These are phyloP conservation scores for Cladophialophora chaetospira DNA, from an alignment of 2,329 filamentous ascomycete species.

Conservation along the genomic window DNA sequence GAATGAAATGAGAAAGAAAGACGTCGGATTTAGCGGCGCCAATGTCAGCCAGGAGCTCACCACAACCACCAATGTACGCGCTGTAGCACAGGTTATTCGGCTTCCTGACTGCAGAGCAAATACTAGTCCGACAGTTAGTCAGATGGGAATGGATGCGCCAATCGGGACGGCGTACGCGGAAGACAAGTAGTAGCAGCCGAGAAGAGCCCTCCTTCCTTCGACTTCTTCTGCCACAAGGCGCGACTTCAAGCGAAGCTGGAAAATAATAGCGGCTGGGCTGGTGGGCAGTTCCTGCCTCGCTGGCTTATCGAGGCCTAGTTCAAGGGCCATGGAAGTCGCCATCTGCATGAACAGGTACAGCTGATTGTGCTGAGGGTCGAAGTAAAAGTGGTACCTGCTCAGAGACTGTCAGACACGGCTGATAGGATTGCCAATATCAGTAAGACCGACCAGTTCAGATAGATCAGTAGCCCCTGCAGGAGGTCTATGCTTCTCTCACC, in stretches of 20 bases:
- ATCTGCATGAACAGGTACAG: background rate
- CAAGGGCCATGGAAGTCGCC: background rate
- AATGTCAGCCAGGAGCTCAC: background rate
- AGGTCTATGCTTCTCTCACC: constrained; percentile 4
- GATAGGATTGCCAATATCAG: background rate
- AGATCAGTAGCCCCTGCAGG: constrained; percentile 2
- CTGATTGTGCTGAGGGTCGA: background rate
- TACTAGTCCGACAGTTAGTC: background rate
- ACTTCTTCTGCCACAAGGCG: background rate
- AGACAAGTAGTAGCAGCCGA: constrained; percentile 4
- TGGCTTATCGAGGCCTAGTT: background rate
- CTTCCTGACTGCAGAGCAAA: background rate
- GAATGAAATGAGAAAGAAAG: background rate
- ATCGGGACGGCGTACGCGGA: background rate
- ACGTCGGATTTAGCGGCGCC: background rate
- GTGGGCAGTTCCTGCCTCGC: background rate
- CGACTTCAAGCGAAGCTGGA: background rate
- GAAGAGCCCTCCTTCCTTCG: constrained; percentile 2
- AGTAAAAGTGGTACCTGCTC: constrained; percentile 6
- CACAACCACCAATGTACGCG: background rate
- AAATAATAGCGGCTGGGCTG: background rate
- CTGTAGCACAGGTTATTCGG: background rate
- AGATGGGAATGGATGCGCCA: background rate
- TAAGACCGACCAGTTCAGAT: background rate
- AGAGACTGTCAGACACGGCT: background rate